Evolutionary conservation across 179 eudicot species (phyloP), one percentile per base, ranked within the genome.

Genomic region (Spergularia azorica): DNA sequence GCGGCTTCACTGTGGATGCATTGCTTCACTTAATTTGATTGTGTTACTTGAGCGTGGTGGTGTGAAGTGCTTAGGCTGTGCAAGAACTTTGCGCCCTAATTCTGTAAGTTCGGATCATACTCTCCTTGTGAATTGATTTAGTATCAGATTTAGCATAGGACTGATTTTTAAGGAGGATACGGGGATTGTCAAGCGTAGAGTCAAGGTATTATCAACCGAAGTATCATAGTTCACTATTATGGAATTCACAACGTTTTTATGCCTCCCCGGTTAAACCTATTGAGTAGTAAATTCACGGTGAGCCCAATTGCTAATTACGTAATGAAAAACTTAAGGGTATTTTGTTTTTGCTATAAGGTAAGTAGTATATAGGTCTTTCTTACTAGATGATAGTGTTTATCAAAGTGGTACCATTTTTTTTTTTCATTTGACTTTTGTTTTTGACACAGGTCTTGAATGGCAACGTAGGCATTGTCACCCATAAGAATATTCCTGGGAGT

Each of bases 1-100:
- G 99, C 91, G 84, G 64, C 94, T 95, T 65, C 99, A 95, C 85
- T 95, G 99, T 84, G 99, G 99, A 79, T 95, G 99, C 82, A 87
- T 93, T 83, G 94, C 95, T 83, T 95, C 97, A 12, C 78, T 83
- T 81, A 73, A 89, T 78, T 91, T 89, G 77, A 84, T 95, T 26
- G 97, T 88, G 87, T 83, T 95, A 77, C 89, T 95, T 51, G 97
- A 95, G 73, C 75, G 84, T 56, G 97, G 95, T 80, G 99, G 99
- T 58, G 94, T 95, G 39, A 90, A 76, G 65, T 95, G 99, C 82
- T 73, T 81, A 63, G 84, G 66, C 78, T 95, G 99, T 80, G 73
- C 82, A 77, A 88, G 76, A 66, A 84, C 67, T 72, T 72, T 78
- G 13, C 75, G 43, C 60, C 83, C 56, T 79, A 79, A 69, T 51